Evolutionary conservation across 1,284 basidiomycete genomes (phyloP).

Genomic region (Trichosporon inkin): DNA sequence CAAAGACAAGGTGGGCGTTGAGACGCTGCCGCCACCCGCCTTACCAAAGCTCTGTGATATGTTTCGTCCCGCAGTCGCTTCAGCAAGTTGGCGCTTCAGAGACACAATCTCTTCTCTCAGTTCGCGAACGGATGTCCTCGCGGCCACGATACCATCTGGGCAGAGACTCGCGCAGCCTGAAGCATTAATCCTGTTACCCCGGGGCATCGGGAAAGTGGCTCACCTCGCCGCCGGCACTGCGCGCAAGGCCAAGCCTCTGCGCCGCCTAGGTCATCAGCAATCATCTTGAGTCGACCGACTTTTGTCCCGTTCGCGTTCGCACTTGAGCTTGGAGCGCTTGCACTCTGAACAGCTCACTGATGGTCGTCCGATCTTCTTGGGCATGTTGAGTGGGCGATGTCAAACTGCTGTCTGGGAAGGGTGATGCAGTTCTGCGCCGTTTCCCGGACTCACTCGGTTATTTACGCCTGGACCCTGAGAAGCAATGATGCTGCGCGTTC

Average conservation of each 20-base stretch:
- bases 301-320: neutral
- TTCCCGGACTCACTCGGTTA: neutral
- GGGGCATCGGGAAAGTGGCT: neutral
- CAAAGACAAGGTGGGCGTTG: neutral
- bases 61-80: neutral
- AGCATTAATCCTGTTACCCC: neutral
- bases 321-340: neutral
- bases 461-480: neutral
- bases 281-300: neutral
- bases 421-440: neutral
- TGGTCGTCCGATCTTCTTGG: slow-evolving; percentile 4
- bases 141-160: neutral
- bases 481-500: too few species aligned
- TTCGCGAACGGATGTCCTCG: neutral
- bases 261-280: neutral
- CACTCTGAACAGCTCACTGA: neutral
- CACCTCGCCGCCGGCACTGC: neutral
- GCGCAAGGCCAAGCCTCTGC: neutral
- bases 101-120: slow-evolving; percentile 1
- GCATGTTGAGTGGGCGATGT: slow-evolving; percentile 8
- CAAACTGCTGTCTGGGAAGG: neutral
- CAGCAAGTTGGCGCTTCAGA: neutral
- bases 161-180: slow-evolving; percentile 1
- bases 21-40: neutral
- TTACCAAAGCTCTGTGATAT: neutral